phyloP scores from a whole-genome alignment of 129 eudicot species.

The Escallonia rubra region DNA sequence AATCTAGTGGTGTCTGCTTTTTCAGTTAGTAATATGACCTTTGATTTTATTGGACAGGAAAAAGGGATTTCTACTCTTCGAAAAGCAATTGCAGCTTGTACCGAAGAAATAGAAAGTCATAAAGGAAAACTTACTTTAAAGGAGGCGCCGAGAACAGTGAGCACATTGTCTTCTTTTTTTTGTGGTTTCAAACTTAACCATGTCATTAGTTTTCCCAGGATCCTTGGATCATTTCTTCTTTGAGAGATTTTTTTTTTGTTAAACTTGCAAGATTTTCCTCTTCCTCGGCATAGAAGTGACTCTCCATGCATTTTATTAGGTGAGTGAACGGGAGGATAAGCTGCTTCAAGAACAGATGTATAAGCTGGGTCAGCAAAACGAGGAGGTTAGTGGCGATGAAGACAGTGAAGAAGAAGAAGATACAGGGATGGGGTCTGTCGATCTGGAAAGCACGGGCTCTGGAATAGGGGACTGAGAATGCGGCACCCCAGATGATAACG shows the following conservation, averaged over 20 bases:
- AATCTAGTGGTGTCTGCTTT: too few relatives aligned
- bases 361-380: slow-evolving; percentile 40
- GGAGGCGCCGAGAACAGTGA: slow-evolving; percentile 64
- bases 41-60: slow-evolving; percentile 34
- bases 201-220: not conserved
- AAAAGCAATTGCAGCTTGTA: slow-evolving; percentile 51
- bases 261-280: too few relatives aligned
- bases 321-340: slow-evolving; percentile 81
- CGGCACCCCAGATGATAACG: not conserved
- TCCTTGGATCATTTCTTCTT: not conserved
- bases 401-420: slow-evolving; percentile 68
- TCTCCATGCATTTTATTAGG: slow-evolving; percentile 20
- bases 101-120: slow-evolving; percentile 39
- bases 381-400: slow-evolving; percentile 63
- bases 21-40: not conserved
- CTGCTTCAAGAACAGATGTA: slow-evolving; percentile 56
- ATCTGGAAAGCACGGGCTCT: slow-evolving; percentile 48
- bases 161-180: slow-evolving; percentile 10
- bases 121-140: slow-evolving; percentile 62
- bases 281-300: too few relatives aligned
- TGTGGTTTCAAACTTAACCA: not conserved
- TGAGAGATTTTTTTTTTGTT: too few relatives aligned
- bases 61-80: slow-evolving; percentile 54
- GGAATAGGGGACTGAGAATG: slow-evolving; percentile 20
- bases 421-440: slow-evolving; percentile 64